Base-by-base conservation (phyloP, 768 basidiomycete genomes). In the Jaapia argillacea region DNA sequence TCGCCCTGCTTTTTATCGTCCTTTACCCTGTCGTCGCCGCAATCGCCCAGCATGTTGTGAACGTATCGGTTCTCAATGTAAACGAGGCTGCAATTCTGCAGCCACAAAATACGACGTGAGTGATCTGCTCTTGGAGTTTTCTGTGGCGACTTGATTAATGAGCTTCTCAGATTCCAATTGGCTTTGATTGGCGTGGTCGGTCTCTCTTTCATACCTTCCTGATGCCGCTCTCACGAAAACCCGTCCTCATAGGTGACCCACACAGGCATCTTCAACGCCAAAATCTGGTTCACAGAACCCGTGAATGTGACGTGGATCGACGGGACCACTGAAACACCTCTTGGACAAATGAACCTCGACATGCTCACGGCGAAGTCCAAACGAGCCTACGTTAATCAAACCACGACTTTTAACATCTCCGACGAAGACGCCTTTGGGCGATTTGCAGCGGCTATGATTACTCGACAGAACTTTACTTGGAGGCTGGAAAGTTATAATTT, bases 1-100 rank as follows among this genome's bases (percentile, higher is more conserved):
- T 85, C 42, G 77, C 69, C 13, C 55, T 84, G 27, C 58, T 85
- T 16, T 85, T 85, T 59, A 72, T 85, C 47, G 38, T 84, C 7
- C 58, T 85, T 20, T 85, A 75, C 57, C 82, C 82, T 4, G 77
- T 85, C 44, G 66, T 85, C 44, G 70, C 61, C 40, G 81, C 81
- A 36, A 79, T 84, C 49, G 69, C 74, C 16, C 80, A 81, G 49
- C 67, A 77, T 33, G 72, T 85, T 31, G 70, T 85, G 13, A 75
- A 81, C 45, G 65, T 66, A 27, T 61, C 73, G 25, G 67, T 66
- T 18, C 62, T 85, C 25, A 66, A 77, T 44, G 64, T 85, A 36
- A 63, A 77, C 22, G 55, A 54, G 22, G 79, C 74, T 5, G 58
- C 60, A 13, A 80, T 84, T 44, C 63, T 63, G 1, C 62, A 60